Percentiles rank a stretch among this genome's conserved stretches.
These are phyloP conservation scores for Casuarina cunninghamiana DNA, from an alignment of 306 rosid species.

Conservation along the genomic window DNA sequence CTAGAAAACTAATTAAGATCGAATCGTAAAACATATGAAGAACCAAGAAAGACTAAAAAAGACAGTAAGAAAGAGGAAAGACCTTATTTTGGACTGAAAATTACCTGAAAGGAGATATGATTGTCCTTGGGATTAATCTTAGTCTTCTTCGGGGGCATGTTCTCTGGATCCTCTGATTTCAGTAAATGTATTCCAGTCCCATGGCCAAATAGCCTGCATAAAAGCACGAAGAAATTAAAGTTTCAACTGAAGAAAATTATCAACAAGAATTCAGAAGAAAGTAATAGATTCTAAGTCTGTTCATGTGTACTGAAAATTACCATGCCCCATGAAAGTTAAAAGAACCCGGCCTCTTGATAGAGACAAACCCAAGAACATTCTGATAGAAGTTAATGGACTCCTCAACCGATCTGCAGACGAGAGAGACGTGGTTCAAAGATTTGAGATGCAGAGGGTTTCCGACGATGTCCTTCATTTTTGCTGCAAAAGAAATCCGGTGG, in stretches of 20 bases:
- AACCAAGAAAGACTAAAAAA: not conserved
- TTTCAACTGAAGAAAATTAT: not conserved
- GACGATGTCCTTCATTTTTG: slow-evolving; percentile 61
- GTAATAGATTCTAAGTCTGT: not conserved
- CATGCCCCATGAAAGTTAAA: slow-evolving; percentile 86
- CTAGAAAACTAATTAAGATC: not conserved
- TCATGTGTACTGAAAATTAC: slow-evolving; percentile 36
- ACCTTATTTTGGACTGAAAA: not conserved
- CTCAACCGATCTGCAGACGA: slow-evolving; percentile 58
- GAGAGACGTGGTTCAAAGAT: slow-evolving; percentile 87
- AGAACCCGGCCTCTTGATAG: slow-evolving; percentile 87
- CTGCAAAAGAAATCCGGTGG: slow-evolving; percentile 3
- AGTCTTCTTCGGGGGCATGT: slow-evolving; percentile 43
- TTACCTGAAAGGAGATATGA: slow-evolving; percentile 89
- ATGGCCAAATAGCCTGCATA: slow-evolving; percentile 68
- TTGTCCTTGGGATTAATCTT: slow-evolving; percentile 90
- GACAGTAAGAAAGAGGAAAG: not conserved
- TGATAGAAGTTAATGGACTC: slow-evolving; percentile 68
- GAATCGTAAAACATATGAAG: not conserved
- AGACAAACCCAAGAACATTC: slow-evolving; percentile 77
- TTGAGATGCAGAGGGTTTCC: slow-evolving; percentile 83
- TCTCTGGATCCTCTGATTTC: slow-evolving; percentile 58
- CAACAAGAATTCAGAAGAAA: not conserved
- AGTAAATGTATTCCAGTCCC: slow-evolving; percentile 91
- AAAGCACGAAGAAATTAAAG: not conserved